Evolutionary conservation across 2,329 filamentous ascomycete species (phyloP), one percentile per base, ranked within the genome.

Genomic region (Hypoxylon rubiginosum): DNA sequence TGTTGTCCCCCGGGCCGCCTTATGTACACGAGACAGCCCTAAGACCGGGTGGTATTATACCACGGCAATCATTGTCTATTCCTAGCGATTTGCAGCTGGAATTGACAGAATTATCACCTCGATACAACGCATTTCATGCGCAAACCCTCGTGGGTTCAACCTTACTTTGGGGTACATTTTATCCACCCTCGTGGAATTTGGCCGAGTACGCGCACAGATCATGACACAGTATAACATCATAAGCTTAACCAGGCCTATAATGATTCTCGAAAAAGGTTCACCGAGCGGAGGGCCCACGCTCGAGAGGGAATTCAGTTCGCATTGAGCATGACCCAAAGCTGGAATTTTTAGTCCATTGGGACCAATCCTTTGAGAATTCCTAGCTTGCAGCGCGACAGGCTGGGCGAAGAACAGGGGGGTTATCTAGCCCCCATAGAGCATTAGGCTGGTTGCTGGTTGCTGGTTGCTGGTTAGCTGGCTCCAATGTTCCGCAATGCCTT

Each of bases 11-110:
- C 45, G 49, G 32, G 32, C 41, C 15, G 39, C 55, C 24, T 21
- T 48, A 66, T 63, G 66, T 66, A 66, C 28, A 55, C 30, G 43
- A 59, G 54, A 66, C 62, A 59, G 46, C 55, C 51, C 34, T 58
- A 58, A 46, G 50, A 45, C 30, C 36, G 58, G 43, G 61, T 59
- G 30, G 56, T 59, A 68, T 62, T 21, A 36, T n/a, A 48, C 21
- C 32, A 54, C 30, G 46, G 21, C 26, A 36, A 49, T 52, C 46
- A 52, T 36, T 19, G 34, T 48, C 46, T 45, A 53, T n/a, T 57
- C 41, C 56, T 45, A 53, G 46, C 51, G 15, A 63, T 63, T 57
- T 50, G 48, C 46, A 62, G 51, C 39, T 39, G 30, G 34, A 45
- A 39, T 55, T 48, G 46, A 36, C 39, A 13, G 32, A 65, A 28